These are phyloP conservation scores for Botrytis deweyae DNA, from an alignment of 2,329 filamentous ascomycete species.

Conservation along the genomic window DNA sequence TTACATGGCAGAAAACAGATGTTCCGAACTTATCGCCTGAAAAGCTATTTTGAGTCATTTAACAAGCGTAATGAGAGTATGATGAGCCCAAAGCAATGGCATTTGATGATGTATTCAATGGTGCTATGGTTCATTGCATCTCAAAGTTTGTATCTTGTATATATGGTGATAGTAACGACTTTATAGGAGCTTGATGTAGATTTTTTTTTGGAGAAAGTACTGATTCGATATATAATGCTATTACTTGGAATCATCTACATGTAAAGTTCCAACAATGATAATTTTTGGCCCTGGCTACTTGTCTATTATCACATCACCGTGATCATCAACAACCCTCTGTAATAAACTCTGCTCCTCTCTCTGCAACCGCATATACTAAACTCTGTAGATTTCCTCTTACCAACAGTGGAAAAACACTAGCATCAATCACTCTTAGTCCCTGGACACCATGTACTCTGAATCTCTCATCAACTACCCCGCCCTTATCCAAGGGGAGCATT, in stretches of 20 bases:
- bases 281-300: not conserved
- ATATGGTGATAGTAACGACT: not conserved
- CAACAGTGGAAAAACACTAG: constrained; percentile 19
- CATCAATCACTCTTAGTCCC: constrained; percentile 15
- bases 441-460: constrained; percentile 22
- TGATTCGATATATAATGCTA: not conserved
- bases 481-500: not conserved
- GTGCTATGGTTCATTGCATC: not conserved
- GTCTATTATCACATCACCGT: not conserved
- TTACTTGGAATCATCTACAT: not conserved
- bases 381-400: constrained; percentile 17
- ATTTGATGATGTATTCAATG: not conserved
- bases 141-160: not conserved
- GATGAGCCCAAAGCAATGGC: no score
- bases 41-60: no score
- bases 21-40: no score
- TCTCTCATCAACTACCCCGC: constrained; percentile 16
- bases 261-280: not conserved
- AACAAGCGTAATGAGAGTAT: no score
- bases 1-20: no score
- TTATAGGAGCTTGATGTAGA: not conserved
- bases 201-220: not conserved
- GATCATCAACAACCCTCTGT: not conserved
- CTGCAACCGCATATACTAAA: constrained; percentile 19
- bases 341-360: constrained; percentile 14